A percentile compares a stretch with the other conserved stretches of the same genome.
These are phyloP conservation scores for Funneliformis geosporum DNA, from an alignment of 192 early-diverging fungal genomes.

Conservation along the genomic window DNA sequence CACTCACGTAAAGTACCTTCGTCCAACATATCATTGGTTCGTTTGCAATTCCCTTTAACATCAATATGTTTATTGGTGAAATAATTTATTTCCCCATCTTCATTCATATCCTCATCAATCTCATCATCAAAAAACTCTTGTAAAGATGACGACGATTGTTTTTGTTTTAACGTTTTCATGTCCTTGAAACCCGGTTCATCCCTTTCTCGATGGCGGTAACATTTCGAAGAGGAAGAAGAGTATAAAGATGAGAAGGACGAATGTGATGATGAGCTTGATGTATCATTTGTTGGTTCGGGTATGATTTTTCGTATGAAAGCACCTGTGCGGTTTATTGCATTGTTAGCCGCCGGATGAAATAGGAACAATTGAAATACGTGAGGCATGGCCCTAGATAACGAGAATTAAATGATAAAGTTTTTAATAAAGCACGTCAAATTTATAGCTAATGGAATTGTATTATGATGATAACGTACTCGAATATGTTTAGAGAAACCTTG, in stretches of 20 bases:
- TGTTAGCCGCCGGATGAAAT: slow-evolving; percentile 41
- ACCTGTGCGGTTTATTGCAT: slow-evolving; percentile 36
- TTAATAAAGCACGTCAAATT: not conserved
- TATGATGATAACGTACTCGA: slow-evolving; percentile 1
- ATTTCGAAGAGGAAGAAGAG: not conserved
- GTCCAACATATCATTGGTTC: not conserved
- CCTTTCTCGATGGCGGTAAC: not conserved
- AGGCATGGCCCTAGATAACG: slow-evolving; percentile 44
- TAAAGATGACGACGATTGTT: not conserved
- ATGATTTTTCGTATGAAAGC: slow-evolving; percentile 40
- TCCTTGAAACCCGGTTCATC: not conserved
- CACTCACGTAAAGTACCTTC: slow-evolving; percentile 5
- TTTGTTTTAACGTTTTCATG: not conserved
- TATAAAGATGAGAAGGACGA: not conserved
- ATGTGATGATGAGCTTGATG: not conserved
- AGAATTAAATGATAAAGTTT: not conserved
- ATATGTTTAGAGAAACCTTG: slow-evolving; percentile 36
- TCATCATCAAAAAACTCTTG: not conserved
- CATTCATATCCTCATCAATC: not conserved
- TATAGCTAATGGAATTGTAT: not conserved
- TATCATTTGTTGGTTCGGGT: not conserved
- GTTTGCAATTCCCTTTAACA: slow-evolving; percentile 7
- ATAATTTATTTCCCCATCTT: not conserved
- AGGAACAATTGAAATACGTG: slow-evolving; percentile 55
- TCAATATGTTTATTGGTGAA: slow-evolving; percentile 13